Evolutionary conservation across 768 basidiomycete species (phyloP), one percentile per base, ranked within the genome.

Genomic region (Wakefieldia striispora): DNA sequence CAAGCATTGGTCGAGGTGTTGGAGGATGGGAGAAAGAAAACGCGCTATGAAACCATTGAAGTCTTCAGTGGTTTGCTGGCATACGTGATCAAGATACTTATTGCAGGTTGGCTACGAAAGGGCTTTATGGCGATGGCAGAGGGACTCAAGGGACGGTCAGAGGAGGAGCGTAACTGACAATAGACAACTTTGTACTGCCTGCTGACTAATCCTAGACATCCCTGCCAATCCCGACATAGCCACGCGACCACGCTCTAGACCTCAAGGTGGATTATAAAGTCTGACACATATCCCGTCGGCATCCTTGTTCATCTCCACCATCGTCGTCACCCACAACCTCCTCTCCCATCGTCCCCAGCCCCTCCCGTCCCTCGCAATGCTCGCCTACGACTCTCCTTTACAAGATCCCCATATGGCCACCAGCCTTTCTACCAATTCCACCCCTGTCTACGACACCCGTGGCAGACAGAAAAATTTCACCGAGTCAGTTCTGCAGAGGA

Each of bases 21-120:
- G 9, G 77, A 72, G 35, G 73, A 70, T 1, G 80, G 76, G 33
- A 58, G 47, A 10, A 64, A 40, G 26, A 76, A 78, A 56, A 86
- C 84, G 24, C 75, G 72, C 41, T 89, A 89, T 53, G 84, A 88
- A 64, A 80, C 77, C 6, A 65, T 75, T 9, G 83, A 84, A 59
- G 81, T 80, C 24, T 88, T 86, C 44, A 64, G 65, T 16, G 84
- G 84, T 0, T 16, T 76, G 2, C 46, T 79, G 11, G 84, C 83
- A 33, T 81, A 84, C 56, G 1, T 81, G 10, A 65, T 86, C 45
- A 73, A 70, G 55, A 66, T 70, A 35, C 71, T 78, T 45, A 58
- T 81, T 13, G 66, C 72, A 13, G 51, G 57, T 13, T 73, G 76
- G 37, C 60, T 87, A 43, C 61, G 63, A 23, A 36, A 62, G 43